Conservation (phyloP, 1,139 yeast species). For the Diutina mesorugosa region DNA sequence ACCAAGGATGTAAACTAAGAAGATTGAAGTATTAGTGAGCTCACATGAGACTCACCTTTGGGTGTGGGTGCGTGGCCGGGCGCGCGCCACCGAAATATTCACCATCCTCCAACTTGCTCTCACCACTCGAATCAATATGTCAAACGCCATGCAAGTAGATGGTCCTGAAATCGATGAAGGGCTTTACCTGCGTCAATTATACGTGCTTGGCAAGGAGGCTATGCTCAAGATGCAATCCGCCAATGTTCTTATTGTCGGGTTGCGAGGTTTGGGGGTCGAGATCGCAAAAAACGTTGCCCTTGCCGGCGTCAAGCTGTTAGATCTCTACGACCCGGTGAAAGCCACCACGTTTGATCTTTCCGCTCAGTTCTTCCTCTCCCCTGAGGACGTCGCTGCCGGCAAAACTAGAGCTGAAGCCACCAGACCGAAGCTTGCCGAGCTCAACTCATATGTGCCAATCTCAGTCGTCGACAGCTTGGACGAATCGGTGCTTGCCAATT, state of each 20-base stretch:
- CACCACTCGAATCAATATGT: constrained; percentile 7
- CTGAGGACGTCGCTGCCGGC: constrained; percentile 50
- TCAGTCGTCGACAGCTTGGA: constrained; percentile 48
- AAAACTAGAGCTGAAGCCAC: constrained; percentile 64
- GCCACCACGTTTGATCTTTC: constrained; percentile 65
- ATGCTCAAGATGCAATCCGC: constrained; percentile 95
- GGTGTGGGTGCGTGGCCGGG: neutral
- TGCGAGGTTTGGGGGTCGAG: constrained; percentile 87
- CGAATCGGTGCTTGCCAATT: constrained; percentile 34
- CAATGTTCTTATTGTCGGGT: constrained; percentile 76
- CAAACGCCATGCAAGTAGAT: constrained; percentile 42
- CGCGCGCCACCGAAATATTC: neutral
- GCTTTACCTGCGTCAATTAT: constrained; percentile 88
- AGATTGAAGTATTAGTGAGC: too few species aligned
- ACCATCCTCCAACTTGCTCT: neutral
- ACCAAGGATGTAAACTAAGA: too few species aligned
- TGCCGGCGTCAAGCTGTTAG: constrained; percentile 91
- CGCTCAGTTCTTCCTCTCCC: constrained; percentile 73
- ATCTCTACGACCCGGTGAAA: constrained; percentile 74
- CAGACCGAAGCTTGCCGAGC: constrained; percentile 55
- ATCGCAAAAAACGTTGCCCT: constrained; percentile 92
- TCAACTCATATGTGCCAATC: constrained; percentile 84
- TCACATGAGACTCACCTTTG: too few species aligned
- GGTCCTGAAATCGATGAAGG: constrained; percentile 74
- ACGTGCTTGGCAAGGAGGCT: constrained; percentile 91